Conservation (phyloP, 2,329 filamentous ascomycete genomes). For the Botrytis deweyae region DNA sequence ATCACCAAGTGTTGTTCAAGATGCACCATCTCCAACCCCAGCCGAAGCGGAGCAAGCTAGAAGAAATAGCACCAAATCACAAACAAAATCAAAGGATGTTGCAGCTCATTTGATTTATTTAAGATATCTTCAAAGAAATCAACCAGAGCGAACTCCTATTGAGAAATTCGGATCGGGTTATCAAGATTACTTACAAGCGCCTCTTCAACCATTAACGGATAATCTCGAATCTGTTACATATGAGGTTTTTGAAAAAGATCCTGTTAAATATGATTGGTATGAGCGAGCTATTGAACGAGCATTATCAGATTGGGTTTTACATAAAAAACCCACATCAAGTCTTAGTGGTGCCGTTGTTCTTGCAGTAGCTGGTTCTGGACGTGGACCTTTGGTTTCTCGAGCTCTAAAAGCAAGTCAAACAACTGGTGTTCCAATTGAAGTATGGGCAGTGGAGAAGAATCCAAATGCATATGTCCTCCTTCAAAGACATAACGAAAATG, state of each 20-base stretch:
- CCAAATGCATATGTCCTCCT: slow-evolving; percentile 95
- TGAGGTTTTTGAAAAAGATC: slow-evolving; percentile 97
- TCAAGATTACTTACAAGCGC: slow-evolving; percentile 95
- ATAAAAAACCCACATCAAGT: slow-evolving; percentile 72
- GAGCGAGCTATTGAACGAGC: slow-evolving; percentile 81
- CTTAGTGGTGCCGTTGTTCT: slow-evolving; percentile 72
- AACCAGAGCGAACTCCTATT: slow-evolving; percentile 63
- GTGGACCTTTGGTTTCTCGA: slow-evolving; percentile 87
- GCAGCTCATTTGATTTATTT: slow-evolving; percentile 77
- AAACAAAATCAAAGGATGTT: slow-evolving; percentile 51
- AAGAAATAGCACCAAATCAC: slow-evolving; percentile 41
- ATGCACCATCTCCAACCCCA: slow-evolving; percentile 52
- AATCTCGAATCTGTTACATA: slow-evolving; percentile 97
- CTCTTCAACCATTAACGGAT: slow-evolving; percentile 89
- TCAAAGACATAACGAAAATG: slow-evolving; percentile 75
- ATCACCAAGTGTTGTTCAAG: slow-evolving; percentile 45
- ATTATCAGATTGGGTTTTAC: slow-evolving; percentile 72
- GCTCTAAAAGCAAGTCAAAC: slow-evolving; percentile 76
- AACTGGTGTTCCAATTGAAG: slow-evolving; percentile 74
- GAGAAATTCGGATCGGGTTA: slow-evolving; percentile 72
- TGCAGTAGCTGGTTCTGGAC: slow-evolving; percentile 88
- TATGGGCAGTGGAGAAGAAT: slow-evolving; percentile 97
- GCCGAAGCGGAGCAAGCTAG: slow-evolving; percentile 63
- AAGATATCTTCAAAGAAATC: slow-evolving; percentile 77
- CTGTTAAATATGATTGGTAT: slow-evolving; percentile 97